Percentiles rank a stretch among this genome's conserved stretches.
phyloP scores from a whole-genome alignment of 1,284 basidiomycete species.

The Boletellus sp. region DNA sequence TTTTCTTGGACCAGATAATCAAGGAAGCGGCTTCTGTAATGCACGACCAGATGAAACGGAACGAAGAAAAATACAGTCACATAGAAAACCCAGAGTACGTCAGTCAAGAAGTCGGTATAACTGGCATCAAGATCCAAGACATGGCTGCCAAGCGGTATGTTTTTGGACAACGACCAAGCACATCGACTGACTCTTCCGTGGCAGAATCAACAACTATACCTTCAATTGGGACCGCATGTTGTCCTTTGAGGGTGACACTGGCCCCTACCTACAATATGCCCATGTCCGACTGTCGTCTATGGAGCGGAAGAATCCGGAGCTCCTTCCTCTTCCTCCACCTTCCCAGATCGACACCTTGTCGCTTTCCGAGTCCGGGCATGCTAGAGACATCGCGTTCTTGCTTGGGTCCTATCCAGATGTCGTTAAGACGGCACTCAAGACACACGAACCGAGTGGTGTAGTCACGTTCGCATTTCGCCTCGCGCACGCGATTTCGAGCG shows the following conservation, averaged over 20 bases:
- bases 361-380: constrained; percentile 69
- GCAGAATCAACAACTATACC: constrained; percentile 92
- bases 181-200: neutral
- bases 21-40: constrained; percentile 87
- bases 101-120: constrained; percentile 87
- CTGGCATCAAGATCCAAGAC: constrained; percentile 98
- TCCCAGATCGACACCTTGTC: constrained; percentile 67
- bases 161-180: neutral
- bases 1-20: constrained; percentile 95
- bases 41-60: constrained; percentile 96
- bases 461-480: constrained; percentile 78
- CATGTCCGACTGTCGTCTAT: constrained; percentile 94
- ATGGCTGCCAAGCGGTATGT: constrained; percentile 88
- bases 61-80: constrained; percentile 89
- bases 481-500: constrained; percentile 79
- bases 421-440: constrained; percentile 80
- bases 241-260: constrained; percentile 96
- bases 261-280: constrained; percentile 94
- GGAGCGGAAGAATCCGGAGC: constrained; percentile 89
- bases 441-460: constrained; percentile 87
- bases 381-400: constrained; percentile 84
- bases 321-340: constrained; percentile 73
- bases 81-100: constrained; percentile 87
- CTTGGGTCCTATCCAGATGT: constrained; percentile 90
- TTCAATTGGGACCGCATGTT: constrained; percentile 96